These are phyloP conservation scores for Syzygium jambos DNA, from an alignment of 345 rosid species.

Conservation along the genomic window DNA sequence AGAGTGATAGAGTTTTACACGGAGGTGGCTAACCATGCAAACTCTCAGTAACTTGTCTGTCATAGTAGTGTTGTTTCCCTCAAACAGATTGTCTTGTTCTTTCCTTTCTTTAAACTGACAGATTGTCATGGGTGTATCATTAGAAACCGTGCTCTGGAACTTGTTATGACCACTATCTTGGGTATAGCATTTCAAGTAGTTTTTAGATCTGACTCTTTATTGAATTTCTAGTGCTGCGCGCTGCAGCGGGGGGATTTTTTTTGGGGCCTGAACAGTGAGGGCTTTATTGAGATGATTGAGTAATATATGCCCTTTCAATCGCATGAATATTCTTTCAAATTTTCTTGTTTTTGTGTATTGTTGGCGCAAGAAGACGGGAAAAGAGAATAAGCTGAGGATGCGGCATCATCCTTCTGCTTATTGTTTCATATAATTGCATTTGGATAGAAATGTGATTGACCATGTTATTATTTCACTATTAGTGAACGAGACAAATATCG, in stretches of 20 bases:
- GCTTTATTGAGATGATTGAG: neutral
- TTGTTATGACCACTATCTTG: neutral
- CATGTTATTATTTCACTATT: neutral
- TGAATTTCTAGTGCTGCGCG: neutral
- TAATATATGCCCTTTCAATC: neutral
- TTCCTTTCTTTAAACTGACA: neutral
- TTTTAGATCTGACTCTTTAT: neutral
- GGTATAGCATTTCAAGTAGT: neutral
- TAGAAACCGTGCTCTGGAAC: neutral
- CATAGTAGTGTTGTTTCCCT: neutral
- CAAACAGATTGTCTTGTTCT: neutral
- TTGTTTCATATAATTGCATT: neutral
- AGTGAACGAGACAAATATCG: neutral
- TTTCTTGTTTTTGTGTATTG: neutral
- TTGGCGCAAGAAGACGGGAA: neutral
- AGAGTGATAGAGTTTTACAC: neutral
- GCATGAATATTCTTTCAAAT: neutral
- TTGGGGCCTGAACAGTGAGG: neutral
- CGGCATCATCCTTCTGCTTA: neutral
- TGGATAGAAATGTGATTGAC: neutral
- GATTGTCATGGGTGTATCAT: neutral
- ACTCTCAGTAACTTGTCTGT: neutral
- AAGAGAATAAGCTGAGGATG: neutral
- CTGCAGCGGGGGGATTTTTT: neutral
- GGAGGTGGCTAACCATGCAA: neutral